Base-by-base conservation (phyloP, 176 grass and related monocot genomes). In the Chloris gayana region DNA sequence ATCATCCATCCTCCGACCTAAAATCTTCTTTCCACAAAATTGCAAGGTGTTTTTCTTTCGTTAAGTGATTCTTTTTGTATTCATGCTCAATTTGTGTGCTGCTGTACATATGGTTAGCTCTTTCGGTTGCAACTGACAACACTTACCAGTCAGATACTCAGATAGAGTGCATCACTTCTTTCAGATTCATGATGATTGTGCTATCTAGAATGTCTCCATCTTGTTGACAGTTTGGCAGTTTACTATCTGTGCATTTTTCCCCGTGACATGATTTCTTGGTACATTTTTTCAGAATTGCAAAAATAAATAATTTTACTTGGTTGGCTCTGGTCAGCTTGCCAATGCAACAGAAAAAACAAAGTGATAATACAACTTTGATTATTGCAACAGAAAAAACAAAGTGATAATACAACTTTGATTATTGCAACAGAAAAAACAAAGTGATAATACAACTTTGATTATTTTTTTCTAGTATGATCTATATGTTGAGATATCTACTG, bases 1-100 rank as follows among this genome's bases (percentile, higher is more conserved):
- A 91, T 94, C 64, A 91, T 94, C 66, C 39, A 70, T 44, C 78
- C 85, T n/a, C 88, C 91, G 7, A 90, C 59, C 64, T 88, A 68
- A 93, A 9, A 77, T 1, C 39, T 24, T 0, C 3, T n/a, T 56
- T 6, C n/a, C n/a, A 44, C 26, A 41, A 53, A 31, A 56, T 56
- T 69, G 77, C n/a, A 26, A 64, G 42, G 69, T 63, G 25, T 18
- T 25, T 24, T 6, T 19, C 19, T 7, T 10, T 22, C 26, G 17
- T 9, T 63, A 12, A 41, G n/a, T 21, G 4, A 73, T 19, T 37
- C 35, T 37, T 1, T 27, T 35, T 73, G 12, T 71, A 39, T 31
- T 70, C 31, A 7, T 68, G 3, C 17, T 45, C 66, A 80, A 17
- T 78, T 77, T 45, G 21, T 25, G 13, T 11, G 64, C 17, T 77